Percentiles rank a stretch among this genome's conserved stretches.
These are phyloP conservation scores for Primulina eburnea DNA, from an alignment of 257 asterid genomes.

Conservation along the genomic window DNA sequence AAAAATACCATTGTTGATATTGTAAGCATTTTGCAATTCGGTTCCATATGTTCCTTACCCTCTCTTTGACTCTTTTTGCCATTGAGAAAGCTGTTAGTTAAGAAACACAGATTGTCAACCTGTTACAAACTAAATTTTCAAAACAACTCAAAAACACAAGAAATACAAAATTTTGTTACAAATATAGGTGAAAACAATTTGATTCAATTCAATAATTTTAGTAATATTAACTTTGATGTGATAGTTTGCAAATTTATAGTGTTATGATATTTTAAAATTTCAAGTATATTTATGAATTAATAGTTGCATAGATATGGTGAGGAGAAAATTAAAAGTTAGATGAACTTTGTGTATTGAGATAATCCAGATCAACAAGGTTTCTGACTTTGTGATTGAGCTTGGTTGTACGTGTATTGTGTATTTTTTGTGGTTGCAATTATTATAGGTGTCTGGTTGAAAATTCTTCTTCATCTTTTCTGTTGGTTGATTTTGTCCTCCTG, in stretches of 20 bases:
- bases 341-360: no score
- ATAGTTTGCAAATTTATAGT: not conserved
- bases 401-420: not conserved
- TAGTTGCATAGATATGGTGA: not conserved
- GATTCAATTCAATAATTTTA: not conserved
- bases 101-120: not conserved
- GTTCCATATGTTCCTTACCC: not conserved
- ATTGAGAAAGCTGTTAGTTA: not conserved
- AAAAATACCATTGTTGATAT: conserved; percentile 64
- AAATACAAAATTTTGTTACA: no score
- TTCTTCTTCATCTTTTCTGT: not conserved
- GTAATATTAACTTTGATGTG: not conserved
- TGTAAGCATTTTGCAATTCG: conserved; percentile 48
- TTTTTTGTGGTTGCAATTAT: not conserved
- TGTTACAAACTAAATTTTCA: not conserved
- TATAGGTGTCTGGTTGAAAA: not conserved
- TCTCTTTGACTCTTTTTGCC: conserved; percentile 2
- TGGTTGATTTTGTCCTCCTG: not conserved
- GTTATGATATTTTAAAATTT: no score
- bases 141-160: not conserved
- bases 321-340: no score
- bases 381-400: not conserved
- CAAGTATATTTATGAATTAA: no score
- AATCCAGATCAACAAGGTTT: not conserved
- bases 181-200: not conserved